phyloP scores from a whole-genome alignment of 2,329 filamentous ascomycete genomes.

The Elsinoe fawcettii region DNA sequence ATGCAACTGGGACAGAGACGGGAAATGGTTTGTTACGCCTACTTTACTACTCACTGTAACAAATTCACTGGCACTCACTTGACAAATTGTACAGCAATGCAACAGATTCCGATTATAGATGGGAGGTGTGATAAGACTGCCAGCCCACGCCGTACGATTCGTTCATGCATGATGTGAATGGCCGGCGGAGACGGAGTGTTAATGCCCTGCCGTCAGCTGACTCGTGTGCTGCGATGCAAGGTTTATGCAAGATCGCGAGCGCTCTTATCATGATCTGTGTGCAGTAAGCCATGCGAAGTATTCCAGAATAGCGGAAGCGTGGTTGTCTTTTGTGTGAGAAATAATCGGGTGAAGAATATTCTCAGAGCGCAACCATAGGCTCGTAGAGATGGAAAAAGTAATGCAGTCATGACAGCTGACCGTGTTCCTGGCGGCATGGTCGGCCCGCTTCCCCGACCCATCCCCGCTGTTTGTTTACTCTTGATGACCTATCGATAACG shows the following conservation, averaged over 20 bases:
- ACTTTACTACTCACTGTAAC: neutral
- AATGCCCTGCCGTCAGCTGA: neutral
- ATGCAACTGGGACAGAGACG: neutral
- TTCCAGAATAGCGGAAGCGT: too few species aligned
- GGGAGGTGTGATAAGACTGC: neutral
- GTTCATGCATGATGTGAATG: neutral
- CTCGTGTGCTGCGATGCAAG: neutral
- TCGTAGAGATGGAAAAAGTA: too few species aligned
- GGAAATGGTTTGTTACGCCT: neutral
- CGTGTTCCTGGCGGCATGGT: neutral
- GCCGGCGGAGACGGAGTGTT: neutral
- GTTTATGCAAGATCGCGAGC: neutral
- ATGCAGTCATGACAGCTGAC: too few species aligned
- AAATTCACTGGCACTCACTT: neutral
- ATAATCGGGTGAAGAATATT: too few species aligned
- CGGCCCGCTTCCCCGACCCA: neutral
- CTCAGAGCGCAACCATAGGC: too few species aligned
- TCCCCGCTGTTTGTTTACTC: constrained; percentile 15
- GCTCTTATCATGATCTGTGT: neutral
- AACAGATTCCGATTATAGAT: neutral
- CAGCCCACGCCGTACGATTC: neutral
- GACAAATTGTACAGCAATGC: neutral
- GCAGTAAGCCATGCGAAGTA: too few species aligned
- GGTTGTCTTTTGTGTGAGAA: too few species aligned
- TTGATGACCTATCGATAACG: neutral